Conservation (phyloP, 2,329 filamentous ascomycete species). For the Diaporthe citri region DNA sequence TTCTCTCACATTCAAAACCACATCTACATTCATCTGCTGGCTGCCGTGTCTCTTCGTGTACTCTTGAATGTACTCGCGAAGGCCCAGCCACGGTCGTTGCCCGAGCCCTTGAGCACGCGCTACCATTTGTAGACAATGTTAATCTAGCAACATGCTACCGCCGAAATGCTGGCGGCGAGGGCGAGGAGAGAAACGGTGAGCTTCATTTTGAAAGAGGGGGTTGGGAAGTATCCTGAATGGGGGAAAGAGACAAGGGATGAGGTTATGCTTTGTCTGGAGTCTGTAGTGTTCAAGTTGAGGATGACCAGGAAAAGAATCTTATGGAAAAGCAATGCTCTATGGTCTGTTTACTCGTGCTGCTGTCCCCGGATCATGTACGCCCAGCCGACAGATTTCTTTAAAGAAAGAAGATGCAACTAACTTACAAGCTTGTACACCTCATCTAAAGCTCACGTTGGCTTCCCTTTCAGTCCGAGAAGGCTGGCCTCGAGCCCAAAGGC, state of each 20-base stretch:
- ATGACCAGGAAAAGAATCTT: neutral
- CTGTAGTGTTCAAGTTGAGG: neutral
- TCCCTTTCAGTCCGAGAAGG: neutral
- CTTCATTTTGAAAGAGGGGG: neutral
- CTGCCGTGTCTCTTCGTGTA: neutral
- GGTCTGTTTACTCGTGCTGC: neutral
- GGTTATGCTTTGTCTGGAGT: neutral
- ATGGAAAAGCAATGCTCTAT: neutral
- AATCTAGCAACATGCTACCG: neutral
- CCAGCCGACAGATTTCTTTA: neutral
- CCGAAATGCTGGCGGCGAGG: neutral
- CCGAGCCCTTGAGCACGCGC: no score
- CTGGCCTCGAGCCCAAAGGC: neutral
- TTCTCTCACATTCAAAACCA: neutral
- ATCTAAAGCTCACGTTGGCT: neutral
- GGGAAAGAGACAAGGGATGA: neutral
- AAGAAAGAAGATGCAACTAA: neutral
- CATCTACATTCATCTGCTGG: neutral
- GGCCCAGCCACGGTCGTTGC: no score
- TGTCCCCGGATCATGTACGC: neutral
- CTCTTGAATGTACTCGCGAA: neutral
- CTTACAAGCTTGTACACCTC: neutral
- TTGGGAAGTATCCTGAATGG: neutral
- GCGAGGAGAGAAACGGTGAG: neutral
- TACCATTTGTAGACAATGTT: neutral